Evolutionary conservation across 148 eudicot genomes (phyloP), one percentile per base, ranked within the genome.

Genomic region (Bassia scoparia): DNA sequence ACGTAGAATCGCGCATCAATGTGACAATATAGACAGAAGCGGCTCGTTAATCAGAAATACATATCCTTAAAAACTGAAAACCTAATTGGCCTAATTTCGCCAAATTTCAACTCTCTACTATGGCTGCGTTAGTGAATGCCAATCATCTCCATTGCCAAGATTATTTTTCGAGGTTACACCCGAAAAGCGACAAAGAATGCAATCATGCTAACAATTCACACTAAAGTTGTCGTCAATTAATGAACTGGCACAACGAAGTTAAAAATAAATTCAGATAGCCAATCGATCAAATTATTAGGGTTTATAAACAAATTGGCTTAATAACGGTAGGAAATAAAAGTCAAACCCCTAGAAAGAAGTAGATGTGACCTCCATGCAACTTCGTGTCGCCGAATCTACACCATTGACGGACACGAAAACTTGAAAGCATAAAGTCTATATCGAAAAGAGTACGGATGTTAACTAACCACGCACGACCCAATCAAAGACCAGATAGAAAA

Each of bases 311-410:
- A 62, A 62, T 16, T 33, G 8, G 20, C 9, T 21, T 34, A 1
- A 43, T 17, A 20, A 20, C 34, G 30, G n/a, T 27, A 11, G 2
- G 30, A 13, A 59, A 23, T 11, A 34, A 8, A 27, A 24, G 21
- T 66, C 43, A 56, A 29, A 52, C 87, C 95, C 84, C 86, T 71
- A 52, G 95, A 79, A 16, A 92, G 76, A 41, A 87, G 76, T 62
- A 92, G 87, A 69, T 81, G 77, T 89, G 92, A 81, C 89, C 97
- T 3, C 83, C 92, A 63, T 31, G 95, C 92, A 70, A 92, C 92
- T 75, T 89, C 85, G 62, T 86, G 92, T 52, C 81, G 84, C 74
- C 79, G 74, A 24, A 91, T 81, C 97, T 91, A 74, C 7, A 54
- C 46, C 33, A 50, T 52, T 52, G 31, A 38, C 0, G 48, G 23